phyloP scores from a whole-genome alignment of 495 filamentous ascomycete genomes.

The Penicillium malachiteum region DNA sequence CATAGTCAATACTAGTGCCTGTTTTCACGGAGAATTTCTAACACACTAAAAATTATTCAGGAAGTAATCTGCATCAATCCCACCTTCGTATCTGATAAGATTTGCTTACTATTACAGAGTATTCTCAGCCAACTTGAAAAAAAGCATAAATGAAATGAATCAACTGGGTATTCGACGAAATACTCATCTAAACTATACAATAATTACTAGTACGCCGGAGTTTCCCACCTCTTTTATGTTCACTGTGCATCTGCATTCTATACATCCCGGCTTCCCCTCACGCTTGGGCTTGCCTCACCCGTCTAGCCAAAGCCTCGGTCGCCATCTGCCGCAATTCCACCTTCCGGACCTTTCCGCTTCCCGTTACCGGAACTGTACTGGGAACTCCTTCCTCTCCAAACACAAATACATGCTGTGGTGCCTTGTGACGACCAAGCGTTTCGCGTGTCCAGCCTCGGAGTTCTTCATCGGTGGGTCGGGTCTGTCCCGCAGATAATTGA shows the following conservation, averaged over 20 bases:
- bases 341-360: constrained; percentile 72
- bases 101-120: neutral
- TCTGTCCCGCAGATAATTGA: constrained; percentile 23
- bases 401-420: constrained; percentile 64
- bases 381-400: constrained; percentile 61
- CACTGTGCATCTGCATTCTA: neutral
- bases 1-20: no score
- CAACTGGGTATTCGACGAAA: neutral
- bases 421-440: constrained; percentile 65
- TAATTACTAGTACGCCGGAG: no score
- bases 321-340: constrained; percentile 61
- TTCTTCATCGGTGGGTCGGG: constrained; percentile 46
- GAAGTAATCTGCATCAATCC: neutral
- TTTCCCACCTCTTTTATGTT: neutral
- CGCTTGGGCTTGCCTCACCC: neutral
- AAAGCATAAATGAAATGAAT: no score
- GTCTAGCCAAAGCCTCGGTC: constrained; percentile 43
- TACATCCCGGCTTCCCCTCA: no score
- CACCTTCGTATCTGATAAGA: neutral
- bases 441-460: constrained; percentile 59
- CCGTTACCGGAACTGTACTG: constrained; percentile 58
- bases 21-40: no score
- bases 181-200: neutral
- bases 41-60: no score
- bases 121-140: neutral